phyloP scores from a whole-genome alignment of 352 stramenopile species.

The Phytophthora crassamura region DNA sequence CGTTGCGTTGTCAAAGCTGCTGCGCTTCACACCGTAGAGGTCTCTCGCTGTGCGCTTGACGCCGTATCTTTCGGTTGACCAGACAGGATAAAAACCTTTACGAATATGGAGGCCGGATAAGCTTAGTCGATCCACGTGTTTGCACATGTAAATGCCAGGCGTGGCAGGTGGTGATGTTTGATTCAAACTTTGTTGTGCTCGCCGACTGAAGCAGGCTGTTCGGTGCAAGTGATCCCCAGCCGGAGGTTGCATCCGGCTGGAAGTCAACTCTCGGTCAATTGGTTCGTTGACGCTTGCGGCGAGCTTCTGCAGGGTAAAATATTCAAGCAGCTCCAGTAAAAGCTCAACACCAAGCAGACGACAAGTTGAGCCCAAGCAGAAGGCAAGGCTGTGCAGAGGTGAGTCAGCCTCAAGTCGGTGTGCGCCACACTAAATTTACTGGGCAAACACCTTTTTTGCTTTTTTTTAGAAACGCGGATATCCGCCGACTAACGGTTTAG shows the following conservation, averaged over 20 bases:
- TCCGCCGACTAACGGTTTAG: no score
- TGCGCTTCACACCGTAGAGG: slow-evolving; percentile 24
- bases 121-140: background rate
- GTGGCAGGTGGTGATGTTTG: slow-evolving; percentile 19
- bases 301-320: slow-evolving; percentile 10
- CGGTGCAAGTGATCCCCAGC: slow-evolving; percentile 15
- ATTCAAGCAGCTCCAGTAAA: slow-evolving; percentile 13
- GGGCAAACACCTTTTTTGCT: background rate
- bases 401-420: background rate
- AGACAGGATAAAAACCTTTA: slow-evolving; percentile 36
- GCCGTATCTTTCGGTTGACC: slow-evolving; percentile 33
- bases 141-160: slow-evolving; percentile 24
- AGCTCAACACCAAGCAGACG: slow-evolving; percentile 22
- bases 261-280: slow-evolving; percentile 29
- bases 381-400: no score
- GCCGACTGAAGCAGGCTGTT: no score
- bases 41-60: slow-evolving; percentile 4
- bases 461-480: no score
- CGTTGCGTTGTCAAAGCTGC: background rate
- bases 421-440: slow-evolving; percentile 3
- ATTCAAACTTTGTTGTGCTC: background rate
- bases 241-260: slow-evolving; percentile 14
- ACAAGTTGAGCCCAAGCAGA: background rate
- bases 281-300: slow-evolving; percentile 19
- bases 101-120: slow-evolving; percentile 6